These are phyloP conservation scores for Ustilaginoidea virens DNA, from an alignment of 2,329 filamentous ascomycete species.

Conservation along the genomic window DNA sequence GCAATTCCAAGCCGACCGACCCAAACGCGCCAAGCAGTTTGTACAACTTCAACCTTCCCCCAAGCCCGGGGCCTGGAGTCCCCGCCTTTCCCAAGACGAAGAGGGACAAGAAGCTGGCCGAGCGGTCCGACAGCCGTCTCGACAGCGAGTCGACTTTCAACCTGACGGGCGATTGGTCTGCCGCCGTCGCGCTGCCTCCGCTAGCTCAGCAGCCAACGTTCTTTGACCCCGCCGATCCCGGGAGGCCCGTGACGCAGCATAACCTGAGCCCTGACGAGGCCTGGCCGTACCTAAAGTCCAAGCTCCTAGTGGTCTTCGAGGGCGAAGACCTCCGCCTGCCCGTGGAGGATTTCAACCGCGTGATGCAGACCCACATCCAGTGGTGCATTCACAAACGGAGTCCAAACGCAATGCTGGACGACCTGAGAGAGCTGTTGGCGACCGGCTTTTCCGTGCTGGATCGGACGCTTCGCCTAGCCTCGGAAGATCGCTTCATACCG, in stretches of 20 bases:
- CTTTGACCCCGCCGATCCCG: constrained; percentile 38
- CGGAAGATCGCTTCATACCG: constrained; percentile 80
- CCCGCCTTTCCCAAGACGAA: constrained; percentile 66
- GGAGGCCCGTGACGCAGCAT: constrained; percentile 42
- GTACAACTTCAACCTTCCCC: constrained; percentile 63
- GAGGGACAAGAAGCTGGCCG: constrained; percentile 72
- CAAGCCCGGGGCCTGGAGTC: constrained; percentile 50
- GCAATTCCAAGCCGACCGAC: constrained; percentile 62
- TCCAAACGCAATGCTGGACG: constrained; percentile 57
- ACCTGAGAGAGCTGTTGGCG: constrained; percentile 57
- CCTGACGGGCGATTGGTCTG: constrained; percentile 32
- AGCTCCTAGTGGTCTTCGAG: constrained; percentile 64
- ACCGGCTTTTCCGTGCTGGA: constrained; percentile 79
- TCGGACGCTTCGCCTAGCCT: constrained; percentile 60
- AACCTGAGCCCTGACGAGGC: constrained; percentile 65
- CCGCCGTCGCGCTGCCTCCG: constrained; percentile 34
- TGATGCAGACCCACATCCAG: constrained; percentile 66
- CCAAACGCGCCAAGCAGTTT: constrained; percentile 60
- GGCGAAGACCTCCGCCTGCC: constrained; percentile 67
- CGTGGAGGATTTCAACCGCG: constrained; percentile 68
- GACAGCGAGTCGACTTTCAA: constrained; percentile 34
- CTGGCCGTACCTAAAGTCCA: constrained; percentile 66
- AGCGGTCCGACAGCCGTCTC: constrained; percentile 37
- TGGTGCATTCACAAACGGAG: constrained; percentile 61
- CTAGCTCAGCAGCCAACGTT: constrained; percentile 26